Base-by-base conservation (phyloP, 2,329 filamentous ascomycete genomes). In the Stenocarpella maydis region DNA sequence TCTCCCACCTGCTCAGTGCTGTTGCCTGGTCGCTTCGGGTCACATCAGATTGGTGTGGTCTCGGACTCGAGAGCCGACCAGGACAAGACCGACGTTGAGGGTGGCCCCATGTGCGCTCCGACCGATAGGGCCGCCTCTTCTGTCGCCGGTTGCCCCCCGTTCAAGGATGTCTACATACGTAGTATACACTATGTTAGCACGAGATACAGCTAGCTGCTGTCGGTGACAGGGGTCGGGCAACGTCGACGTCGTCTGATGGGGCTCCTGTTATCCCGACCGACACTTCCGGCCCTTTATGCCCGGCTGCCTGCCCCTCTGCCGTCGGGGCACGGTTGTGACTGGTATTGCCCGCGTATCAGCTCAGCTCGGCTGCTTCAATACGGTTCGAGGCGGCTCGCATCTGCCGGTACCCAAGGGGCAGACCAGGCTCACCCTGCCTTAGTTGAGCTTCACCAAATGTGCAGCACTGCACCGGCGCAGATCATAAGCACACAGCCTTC, bases 341-440 rank as follows among this genome's bases (percentile, higher is more conserved):
- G 58, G 58, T 49, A 41, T 49, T 63, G 58, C 58, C 58, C n/a
- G 58, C 58, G 58, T 63, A 37, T 63, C 58, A 63, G 58, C 58
- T 49, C 58, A 37, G 58, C 58, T 49, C 58, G 58, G 58, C 43
- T 63, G 58, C 58, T 63, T 49, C 58, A 63, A 63, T 43, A 49
- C 58, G 58, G 58, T 63, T 63, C 58, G 58, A 63, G 58, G 37
- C 58, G 43, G 58, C 58, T 63, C 43, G 58, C 58, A 63, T 63
- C 58, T 63, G 58, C 58, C 43, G 58, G 28, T 43, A 63, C 43
- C 43, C 58, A 63, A 63, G 41, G 43, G 58, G 43, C 58, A 63
- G 28, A 37, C 58, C 58, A 61, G 47, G 58, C 58, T 61, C n/a
- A 41, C 58, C 58, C 15, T 34, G 58, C 58, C 58, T 61, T 61